Percentiles rank a stretch among this genome's conserved stretches.
phyloP scores from a whole-genome alignment of 352 stramenopile genomes.

The Globisporangium paddicum region DNA sequence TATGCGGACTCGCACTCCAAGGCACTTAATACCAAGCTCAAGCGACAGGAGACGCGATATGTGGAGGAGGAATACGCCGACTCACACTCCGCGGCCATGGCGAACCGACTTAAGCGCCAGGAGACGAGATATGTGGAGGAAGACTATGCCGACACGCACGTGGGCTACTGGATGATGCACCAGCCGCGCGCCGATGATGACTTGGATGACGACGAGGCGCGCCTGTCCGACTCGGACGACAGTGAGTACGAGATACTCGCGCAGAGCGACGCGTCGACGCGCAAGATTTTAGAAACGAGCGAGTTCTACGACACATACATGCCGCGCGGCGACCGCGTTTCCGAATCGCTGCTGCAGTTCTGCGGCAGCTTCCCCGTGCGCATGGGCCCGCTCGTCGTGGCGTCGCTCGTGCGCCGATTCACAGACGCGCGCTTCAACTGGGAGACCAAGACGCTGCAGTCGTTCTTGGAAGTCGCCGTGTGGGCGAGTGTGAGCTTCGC shows the following conservation, averaged over 20 bases:
- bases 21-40: not conserved
- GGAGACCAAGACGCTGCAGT: conserved; percentile 79
- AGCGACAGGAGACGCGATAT: not conserved
- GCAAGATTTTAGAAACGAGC: conserved; percentile 44
- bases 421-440: conserved; percentile 77
- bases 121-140: conserved; percentile 6
- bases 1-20: not conserved
- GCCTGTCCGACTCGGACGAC: conserved; percentile 6
- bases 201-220: conserved; percentile 12
- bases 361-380: conserved; percentile 59
- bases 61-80: not conserved
- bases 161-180: conserved; percentile 13
- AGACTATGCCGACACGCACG: conserved; percentile 8
- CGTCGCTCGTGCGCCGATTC: conserved; percentile 57
- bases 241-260: conserved; percentile 17
- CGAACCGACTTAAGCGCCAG: not conserved
- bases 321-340: conserved; percentile 34
- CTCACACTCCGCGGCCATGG: not conserved
- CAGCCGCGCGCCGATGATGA: conserved; percentile 3
- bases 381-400: conserved; percentile 35
- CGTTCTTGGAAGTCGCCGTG: conserved; percentile 72
- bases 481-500: conserved; percentile 69
- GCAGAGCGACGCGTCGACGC: conserved; percentile 20
- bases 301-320: conserved; percentile 55
- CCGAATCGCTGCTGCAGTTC: conserved; percentile 50